A percentile compares a stretch with the other conserved stretches of the same genome.
phyloP scores from a whole-genome alignment of 179 eudicot species.

The Monotropa hypopitys region DNA sequence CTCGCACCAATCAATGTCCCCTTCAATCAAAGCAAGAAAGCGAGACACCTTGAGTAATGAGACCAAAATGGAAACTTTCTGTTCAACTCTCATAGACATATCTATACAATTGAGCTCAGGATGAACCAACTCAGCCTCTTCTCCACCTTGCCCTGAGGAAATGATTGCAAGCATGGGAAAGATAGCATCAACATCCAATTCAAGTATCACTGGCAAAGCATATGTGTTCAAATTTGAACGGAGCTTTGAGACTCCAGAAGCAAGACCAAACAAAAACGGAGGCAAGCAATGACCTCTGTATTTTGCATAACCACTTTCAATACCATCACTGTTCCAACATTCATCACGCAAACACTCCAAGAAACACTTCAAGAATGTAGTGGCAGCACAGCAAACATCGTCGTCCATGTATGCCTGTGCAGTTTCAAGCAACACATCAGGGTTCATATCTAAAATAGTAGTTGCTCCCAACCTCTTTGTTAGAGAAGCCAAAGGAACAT shows the following conservation, averaged over 20 bases:
- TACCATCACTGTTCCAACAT: slow-evolving; percentile 73
- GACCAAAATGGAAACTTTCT: slow-evolving; percentile 74
- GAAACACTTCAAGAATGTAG: slow-evolving; percentile 82
- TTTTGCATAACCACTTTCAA: slow-evolving; percentile 57
- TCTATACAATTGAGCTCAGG: slow-evolving; percentile 27
- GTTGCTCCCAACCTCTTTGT: slow-evolving; percentile 83
- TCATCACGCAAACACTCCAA: slow-evolving; percentile 87
- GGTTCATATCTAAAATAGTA: slow-evolving; percentile 52
- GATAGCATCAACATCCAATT: slow-evolving; percentile 76
- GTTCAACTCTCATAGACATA: slow-evolving; percentile 44
- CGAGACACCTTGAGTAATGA: slow-evolving; percentile 90
- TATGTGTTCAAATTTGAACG: slow-evolving; percentile 88
- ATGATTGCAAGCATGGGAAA: slow-evolving; percentile 71
- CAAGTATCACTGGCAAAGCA: slow-evolving; percentile 74
- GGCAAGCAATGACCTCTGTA: slow-evolving; percentile 70
- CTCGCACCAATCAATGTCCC: slow-evolving; percentile 68
- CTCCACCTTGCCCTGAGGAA: slow-evolving; percentile 35
- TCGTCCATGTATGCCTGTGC: slow-evolving; percentile 68
- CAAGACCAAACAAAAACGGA: slow-evolving; percentile 70
- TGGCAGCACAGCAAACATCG: slow-evolving; percentile 90
- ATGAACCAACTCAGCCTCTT: slow-evolving; percentile 25
- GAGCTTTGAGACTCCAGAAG: slow-evolving; percentile 68
- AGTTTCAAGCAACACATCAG: slow-evolving; percentile 55
- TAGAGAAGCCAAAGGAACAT: slow-evolving; percentile 82
- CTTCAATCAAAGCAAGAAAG: slow-evolving; percentile 78